Evolutionary conservation across 2,329 filamentous ascomycete species (phyloP).

Genomic region (Pseudohalonectria lignicola): DNA sequence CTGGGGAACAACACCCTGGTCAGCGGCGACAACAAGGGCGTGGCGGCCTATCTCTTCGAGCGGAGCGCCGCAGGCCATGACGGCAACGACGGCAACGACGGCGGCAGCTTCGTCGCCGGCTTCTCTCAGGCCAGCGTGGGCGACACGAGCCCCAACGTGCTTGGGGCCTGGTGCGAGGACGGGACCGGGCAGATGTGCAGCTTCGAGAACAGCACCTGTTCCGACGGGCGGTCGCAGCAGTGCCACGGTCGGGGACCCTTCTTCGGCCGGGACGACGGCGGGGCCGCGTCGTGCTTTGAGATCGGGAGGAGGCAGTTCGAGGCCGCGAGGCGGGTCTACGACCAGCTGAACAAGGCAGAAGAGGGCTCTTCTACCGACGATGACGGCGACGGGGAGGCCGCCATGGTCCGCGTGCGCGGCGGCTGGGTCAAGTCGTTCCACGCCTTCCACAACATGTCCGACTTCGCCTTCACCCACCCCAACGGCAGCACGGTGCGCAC

Average conservation of each 20-base stretch:
- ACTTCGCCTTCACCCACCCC: constrained; percentile 58
- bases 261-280: constrained; percentile 55
- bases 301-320: constrained; percentile 59
- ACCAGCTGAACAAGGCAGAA: constrained; percentile 31
- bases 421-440: constrained; percentile 68
- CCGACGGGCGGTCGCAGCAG: constrained; percentile 48
- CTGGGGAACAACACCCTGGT: constrained; percentile 83
- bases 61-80: constrained; percentile 46
- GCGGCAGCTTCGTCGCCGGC: constrained; percentile 62
- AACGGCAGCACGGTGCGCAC: constrained; percentile 31
- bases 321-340: constrained; percentile 36
- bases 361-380: too few relatives aligned
- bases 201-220: constrained; percentile 70
- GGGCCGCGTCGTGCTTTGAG: constrained; percentile 65
- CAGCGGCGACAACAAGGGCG: constrained; percentile 86
- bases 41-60: constrained; percentile 77
- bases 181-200: constrained; percentile 59
- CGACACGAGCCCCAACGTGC: constrained; percentile 75
- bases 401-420: constrained; percentile 43
- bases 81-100: neutral
- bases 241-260: constrained; percentile 63
- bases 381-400: constrained; percentile 15
- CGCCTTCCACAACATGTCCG: constrained; percentile 67
- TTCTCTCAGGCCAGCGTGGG: constrained; percentile 89
- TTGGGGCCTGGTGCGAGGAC: constrained; percentile 81